Evolutionary conservation across 1,284 basidiomycete genomes (phyloP), one percentile per base, ranked within the genome.

Genomic region (Cryptococcus floricola): DNA sequence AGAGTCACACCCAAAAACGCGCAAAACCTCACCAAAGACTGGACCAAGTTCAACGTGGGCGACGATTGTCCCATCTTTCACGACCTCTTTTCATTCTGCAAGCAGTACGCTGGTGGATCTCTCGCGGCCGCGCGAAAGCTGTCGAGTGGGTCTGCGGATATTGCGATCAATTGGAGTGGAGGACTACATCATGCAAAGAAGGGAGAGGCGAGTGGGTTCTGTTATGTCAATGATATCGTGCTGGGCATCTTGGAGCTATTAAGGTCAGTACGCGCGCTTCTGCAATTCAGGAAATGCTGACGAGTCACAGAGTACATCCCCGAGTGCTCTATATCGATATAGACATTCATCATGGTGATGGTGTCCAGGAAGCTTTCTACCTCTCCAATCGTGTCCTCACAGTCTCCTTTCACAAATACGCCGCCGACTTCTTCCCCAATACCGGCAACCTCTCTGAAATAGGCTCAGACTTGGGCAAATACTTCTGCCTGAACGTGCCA

Each of bases 331-430:
- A 97, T 74, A 91, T 97, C 65, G 93, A 97, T 77, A 97, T 97
- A 61, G 93, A 97, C 71, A 96, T 97, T 57, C 93, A 97, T 74
- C 93, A 97, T 69, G 93, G 94, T 19, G 94, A 97, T 67, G 94
- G 93, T 27, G 93, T 97, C 6, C 94, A 97, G 73, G 88, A 94
- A 62, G 96, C 96, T 0, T 99, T 99, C 77, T 99, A 97, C 78
- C 88, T 94, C 66, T 91, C 92, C 39, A 95, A 98, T 68, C 87
- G 96, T 23, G 95, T 99, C 57, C 88, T 98, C 84, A 98, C 96
- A 0, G 91, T 97, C 19, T 98, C 95, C 0, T 98, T 99, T 78
- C 95, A 99, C 82, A 98, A 98, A 78, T 99, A 97, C 79, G 94
- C 90, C 2, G 91, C 91, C 60, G 92, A 97, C 70, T 99, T 99